Evolutionary conservation across 2,329 filamentous ascomycete species (phyloP), one percentile per base, ranked within the genome.

Genomic region (Botrytis byssoidea): DNA sequence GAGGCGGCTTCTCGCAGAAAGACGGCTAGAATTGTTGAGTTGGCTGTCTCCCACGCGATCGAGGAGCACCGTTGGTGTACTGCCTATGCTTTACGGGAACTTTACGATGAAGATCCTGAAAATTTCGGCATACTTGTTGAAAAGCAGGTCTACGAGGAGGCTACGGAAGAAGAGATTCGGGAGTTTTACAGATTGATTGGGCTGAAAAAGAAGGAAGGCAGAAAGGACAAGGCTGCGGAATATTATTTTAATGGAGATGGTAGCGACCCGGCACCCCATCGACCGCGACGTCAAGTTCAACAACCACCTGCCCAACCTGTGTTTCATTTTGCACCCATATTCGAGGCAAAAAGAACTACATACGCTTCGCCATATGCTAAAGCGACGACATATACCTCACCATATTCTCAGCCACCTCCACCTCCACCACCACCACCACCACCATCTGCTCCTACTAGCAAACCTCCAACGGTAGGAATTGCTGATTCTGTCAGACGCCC

Each of bases 31-130:
- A 85, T 89, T 42, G 83, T 91, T 57, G 86, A 89, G 79, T 79
- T 82, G 46, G 88, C 88, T n/a, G 87, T 90, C 44, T 85, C 89
- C 16, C 85, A 89, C 78, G 89, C 89, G 8, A 81, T 91, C 67
- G 82, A 84, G 74, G 85, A 87, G 78, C 84, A 84, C 75, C 87
- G 88, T 74, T 90, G 88, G 79, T 87, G 88, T 71, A 91, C 89
- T 14, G 89, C 89, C 3, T 91, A 86, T 83, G 88, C 89, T 60
- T 83, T 91, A 74, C 85, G 88, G 71, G 86, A 85, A 22, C 83
- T 90, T 74, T 91, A 89, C 80, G 88, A 91, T 76, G 88, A 90
- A 78, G 85, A 86, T 74, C 83, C 84, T 63, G 80, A 82, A 57
- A 84, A 90, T 76, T 81, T 84, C 25, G 83, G 90, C 74, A 82